phyloP scores from a whole-genome alignment of 768 basidiomycete species.

The Cyclocybe cylindracea region DNA sequence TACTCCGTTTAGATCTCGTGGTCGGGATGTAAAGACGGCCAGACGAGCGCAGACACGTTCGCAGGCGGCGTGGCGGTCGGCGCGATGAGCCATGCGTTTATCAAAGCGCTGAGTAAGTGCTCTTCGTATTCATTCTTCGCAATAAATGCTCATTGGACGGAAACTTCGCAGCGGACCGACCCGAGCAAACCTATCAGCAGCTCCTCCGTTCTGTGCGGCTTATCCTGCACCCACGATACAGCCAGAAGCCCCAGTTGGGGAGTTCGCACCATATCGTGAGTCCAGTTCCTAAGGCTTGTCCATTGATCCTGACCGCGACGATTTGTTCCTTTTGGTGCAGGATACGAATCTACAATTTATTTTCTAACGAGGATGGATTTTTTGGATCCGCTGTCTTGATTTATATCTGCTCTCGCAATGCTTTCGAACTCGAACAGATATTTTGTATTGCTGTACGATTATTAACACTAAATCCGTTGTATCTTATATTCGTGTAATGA shows the following conservation, averaged over 20 bases:
- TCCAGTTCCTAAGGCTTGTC: not conserved
- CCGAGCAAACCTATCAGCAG: constrained; percentile 65
- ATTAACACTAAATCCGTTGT: too few relatives aligned
- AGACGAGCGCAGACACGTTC: constrained; percentile 75
- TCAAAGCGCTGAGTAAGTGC: constrained; percentile 46
- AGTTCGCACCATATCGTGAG: constrained; percentile 70
- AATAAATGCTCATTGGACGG: not conserved
- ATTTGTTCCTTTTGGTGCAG: constrained; percentile 17
- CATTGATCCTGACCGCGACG: not conserved
- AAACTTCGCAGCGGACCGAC: constrained; percentile 39
- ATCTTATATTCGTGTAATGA: too few relatives aligned
- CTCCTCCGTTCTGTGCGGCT: constrained; percentile 55
- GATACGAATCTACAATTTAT: constrained; percentile 36
- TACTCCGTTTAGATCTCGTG: constrained; percentile 56
- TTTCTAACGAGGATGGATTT: constrained; percentile 15
- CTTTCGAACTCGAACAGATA: not conserved
- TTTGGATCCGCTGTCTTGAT: not conserved
- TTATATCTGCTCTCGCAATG: not conserved
- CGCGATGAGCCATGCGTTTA: constrained; percentile 79
- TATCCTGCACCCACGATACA: constrained; percentile 59
- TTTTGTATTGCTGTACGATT: too few relatives aligned
- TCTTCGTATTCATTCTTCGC: not conserved
- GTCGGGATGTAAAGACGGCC: constrained; percentile 69
- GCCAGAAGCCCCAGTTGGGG: constrained; percentile 73
- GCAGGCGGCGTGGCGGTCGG: constrained; percentile 66